Conservation (phyloP, 495 filamentous ascomycete genomes). For the Tricharina praecox region DNA sequence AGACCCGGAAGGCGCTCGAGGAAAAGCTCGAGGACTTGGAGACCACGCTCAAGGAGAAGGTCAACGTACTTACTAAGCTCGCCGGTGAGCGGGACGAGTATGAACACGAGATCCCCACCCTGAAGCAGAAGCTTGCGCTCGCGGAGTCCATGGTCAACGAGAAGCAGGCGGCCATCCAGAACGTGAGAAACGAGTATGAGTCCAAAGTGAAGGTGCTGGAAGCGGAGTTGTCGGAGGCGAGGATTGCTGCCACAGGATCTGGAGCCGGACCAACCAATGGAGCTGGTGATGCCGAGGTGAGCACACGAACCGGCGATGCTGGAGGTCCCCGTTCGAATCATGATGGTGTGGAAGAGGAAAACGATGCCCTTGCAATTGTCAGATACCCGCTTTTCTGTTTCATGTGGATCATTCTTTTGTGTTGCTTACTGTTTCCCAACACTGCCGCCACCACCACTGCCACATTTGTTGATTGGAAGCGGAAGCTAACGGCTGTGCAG, state of each 20-base stretch:
- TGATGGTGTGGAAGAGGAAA: not conserved
- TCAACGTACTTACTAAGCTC: not conserved
- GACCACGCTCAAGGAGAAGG: not conserved
- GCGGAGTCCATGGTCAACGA: slow-evolving; percentile 15
- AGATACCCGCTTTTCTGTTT: slow-evolving; percentile 3
- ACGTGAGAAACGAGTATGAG: slow-evolving; percentile 12
- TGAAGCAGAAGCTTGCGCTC: slow-evolving; percentile 18
- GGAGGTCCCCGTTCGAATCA: not conserved
- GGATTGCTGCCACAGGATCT: not conserved
- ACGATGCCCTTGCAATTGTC: slow-evolving; percentile 1
- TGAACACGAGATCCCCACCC: not conserved
- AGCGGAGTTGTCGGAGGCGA: slow-evolving; percentile 41
- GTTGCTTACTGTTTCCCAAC: not conserved
- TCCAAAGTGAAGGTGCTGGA: slow-evolving; percentile 15
- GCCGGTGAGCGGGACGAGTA: not conserved
- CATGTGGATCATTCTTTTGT: not conserved
- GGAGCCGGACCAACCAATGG: not conserved
- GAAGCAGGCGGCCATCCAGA: slow-evolving; percentile 16
- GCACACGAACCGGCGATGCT: slow-evolving; percentile 3
- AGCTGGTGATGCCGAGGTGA: slow-evolving; percentile 4
- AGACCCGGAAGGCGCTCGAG: not conserved
- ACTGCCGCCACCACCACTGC: no score
- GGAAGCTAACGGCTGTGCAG: not conserved
- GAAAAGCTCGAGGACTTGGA: not conserved
- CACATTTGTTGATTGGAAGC: not conserved